Conservation (phyloP, 208 protist species). For the Trypanosomatidae sp. region DNA sequence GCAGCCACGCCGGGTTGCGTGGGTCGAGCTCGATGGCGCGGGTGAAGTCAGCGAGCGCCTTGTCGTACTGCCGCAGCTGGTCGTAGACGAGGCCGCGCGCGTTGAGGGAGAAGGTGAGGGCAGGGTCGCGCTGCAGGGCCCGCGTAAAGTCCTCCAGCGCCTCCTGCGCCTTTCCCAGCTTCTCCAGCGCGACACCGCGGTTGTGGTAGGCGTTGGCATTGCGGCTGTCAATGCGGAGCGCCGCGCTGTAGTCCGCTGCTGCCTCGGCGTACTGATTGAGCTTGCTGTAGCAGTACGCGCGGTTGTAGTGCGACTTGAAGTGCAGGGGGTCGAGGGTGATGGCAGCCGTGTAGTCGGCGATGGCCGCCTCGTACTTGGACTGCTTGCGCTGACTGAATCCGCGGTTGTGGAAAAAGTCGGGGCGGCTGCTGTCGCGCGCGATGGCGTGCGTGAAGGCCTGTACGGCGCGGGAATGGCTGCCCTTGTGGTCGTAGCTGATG, state of each 20-base stretch:
- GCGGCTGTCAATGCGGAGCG: constrained; percentile 62
- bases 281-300: constrained; percentile 88
- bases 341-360: constrained; percentile 78
- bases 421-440: constrained; percentile 50
- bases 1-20: constrained; percentile 56
- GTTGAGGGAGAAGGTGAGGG: constrained; percentile 72
- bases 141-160: constrained; percentile 78
- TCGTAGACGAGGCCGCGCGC: constrained; percentile 72
- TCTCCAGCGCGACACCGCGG: constrained; percentile 74
- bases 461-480: constrained; percentile 51
- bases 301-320: constrained; percentile 94
- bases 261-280: constrained; percentile 58
- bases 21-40: constrained; percentile 55
- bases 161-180: constrained; percentile 52
- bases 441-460: constrained; percentile 72
- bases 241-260: constrained; percentile 69
- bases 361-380: constrained; percentile 57
- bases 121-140: constrained; percentile 57
- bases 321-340: constrained; percentile 70
- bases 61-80: constrained; percentile 50
- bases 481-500: constrained; percentile 78
- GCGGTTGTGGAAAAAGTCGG: constrained; percentile 85
- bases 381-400: constrained; percentile 72
- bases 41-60: constrained; percentile 68
- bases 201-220: constrained; percentile 90